Conservation (phyloP, 495 filamentous ascomycete genomes). For the Hypoxylon trugodes region DNA sequence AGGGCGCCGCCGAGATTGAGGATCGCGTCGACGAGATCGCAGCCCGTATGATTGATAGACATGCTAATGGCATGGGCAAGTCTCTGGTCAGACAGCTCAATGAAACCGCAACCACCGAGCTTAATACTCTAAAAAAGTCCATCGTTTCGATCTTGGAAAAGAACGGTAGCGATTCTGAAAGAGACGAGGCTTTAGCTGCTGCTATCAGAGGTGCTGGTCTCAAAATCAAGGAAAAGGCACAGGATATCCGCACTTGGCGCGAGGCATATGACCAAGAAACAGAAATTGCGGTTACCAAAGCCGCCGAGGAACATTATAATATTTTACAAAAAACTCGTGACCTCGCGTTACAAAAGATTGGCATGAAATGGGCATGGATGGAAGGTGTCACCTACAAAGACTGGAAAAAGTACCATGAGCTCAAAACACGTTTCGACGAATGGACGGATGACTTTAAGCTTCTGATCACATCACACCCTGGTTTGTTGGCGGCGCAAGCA, state of each 20-base stretch:
- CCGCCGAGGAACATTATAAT: constrained; percentile 80
- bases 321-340: constrained; percentile 87
- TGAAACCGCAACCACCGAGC: constrained; percentile 66
- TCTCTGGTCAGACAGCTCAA: constrained; percentile 74
- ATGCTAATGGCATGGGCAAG: constrained; percentile 64
- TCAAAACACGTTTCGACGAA: constrained; percentile 83
- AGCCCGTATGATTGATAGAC: constrained; percentile 62
- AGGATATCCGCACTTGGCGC: constrained; percentile 82
- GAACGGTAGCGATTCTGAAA: constrained; percentile 54
- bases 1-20: constrained; percentile 82
- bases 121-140: constrained; percentile 70
- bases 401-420: constrained; percentile 88
- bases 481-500: constrained; percentile 72
- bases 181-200: constrained; percentile 67
- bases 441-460: constrained; percentile 83
- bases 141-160: constrained; percentile 71
- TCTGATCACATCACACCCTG: constrained; percentile 74
- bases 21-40: constrained; percentile 69
- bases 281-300: constrained; percentile 70
- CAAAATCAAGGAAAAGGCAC: constrained; percentile 79
- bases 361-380: constrained; percentile 98
- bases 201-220: constrained; percentile 79
- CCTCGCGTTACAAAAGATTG: constrained; percentile 91
- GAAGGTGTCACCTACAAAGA: constrained; percentile 95
- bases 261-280: constrained; percentile 76